Base-by-base conservation (phyloP, 1,139 yeast species). In the Taphrina flavorubra region DNA sequence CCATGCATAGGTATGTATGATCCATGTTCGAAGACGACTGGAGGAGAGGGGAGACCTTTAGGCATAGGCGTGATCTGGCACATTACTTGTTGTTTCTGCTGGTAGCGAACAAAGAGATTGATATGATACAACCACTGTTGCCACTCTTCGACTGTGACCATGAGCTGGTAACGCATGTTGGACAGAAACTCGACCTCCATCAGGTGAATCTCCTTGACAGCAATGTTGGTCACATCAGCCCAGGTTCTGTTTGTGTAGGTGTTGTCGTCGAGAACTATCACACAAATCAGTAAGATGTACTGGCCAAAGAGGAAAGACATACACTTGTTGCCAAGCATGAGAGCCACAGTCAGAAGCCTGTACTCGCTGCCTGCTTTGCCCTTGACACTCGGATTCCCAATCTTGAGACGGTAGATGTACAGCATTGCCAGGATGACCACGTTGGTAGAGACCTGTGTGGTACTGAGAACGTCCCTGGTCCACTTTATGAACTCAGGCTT, bases 221-320 rank as follows among this genome's bases (percentile, higher is more conserved):
- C 80, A 73, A 92, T 82, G 51, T 92, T 91, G 13, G 97, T 89
- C 55, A 97, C 96, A 65, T 90, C 94, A 36, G 94, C 85, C 98
- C 97, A 92, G 1, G 97, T 89, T 76, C 86, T 85, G 80, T 92
- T 92, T 72, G 96, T 90, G 76, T 91, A 92, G 47, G 97, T 92
- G 77, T 91, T 90, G 80, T 92, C 98, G 78, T 92, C 97, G 74
- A 90, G 89, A 77, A 58, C 62, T 58, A 49, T 11, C 25, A 34
- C 16, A 90, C 31, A 16, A 34, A 13, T 36, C 46, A 46, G 58
- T 13, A 25, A 16, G 18, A 25, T 4, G 31, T 25, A 25, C 4
- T 4, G 31, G 31, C 1, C 31, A 25, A 25, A 25, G 31, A 25
- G 2, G 18, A 14, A 13, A 13, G 47, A 47, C 62, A 6, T 67